Conservation (phyloP, 1,284 basidiomycete species). For the Ceraceosorus guamensis region DNA sequence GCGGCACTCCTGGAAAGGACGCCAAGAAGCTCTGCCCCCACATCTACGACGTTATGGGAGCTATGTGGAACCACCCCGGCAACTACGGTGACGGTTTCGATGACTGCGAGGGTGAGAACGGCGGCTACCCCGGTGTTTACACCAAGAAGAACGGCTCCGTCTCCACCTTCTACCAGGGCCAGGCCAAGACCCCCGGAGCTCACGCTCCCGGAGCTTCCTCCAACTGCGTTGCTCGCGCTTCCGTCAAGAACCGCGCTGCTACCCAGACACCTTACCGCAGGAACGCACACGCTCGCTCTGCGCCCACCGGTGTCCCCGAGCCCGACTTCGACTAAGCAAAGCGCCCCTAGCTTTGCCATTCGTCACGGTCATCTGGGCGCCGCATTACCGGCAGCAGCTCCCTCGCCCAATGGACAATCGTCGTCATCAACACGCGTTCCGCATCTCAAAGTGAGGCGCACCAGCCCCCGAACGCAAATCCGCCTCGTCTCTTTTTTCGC, state of each 20-base stretch:
- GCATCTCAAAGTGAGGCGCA: too few species aligned
- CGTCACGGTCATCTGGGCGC: too few species aligned
- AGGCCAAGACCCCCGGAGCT: constrained; percentile 16
- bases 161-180: constrained; percentile 23
- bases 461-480: too few species aligned
- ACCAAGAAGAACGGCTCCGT: not conserved
- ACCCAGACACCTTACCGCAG: constrained; percentile 18
- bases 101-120: constrained; percentile 27
- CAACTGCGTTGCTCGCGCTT: constrained; percentile 18
- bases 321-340: too few species aligned
- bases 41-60: constrained; percentile 42
- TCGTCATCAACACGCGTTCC: too few species aligned
- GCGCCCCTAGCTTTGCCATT: too few species aligned
- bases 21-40: constrained; percentile 42
- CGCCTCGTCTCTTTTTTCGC: too few species aligned
- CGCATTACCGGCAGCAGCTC: too few species aligned
- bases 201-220: constrained; percentile 14
- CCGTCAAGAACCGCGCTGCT: constrained; percentile 13
- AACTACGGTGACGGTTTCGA: constrained; percentile 27
- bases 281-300: not conserved
- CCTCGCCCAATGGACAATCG: too few species aligned
- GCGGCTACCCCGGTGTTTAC: constrained; percentile 40
- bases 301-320: too few species aligned
- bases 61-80: constrained; percentile 40
- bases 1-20: constrained; percentile 20